A percentile compares a stretch with the other conserved stretches of the same genome.
phyloP scores from a whole-genome alignment of 345 rosid species.

The Mallotus nudiflorus region DNA sequence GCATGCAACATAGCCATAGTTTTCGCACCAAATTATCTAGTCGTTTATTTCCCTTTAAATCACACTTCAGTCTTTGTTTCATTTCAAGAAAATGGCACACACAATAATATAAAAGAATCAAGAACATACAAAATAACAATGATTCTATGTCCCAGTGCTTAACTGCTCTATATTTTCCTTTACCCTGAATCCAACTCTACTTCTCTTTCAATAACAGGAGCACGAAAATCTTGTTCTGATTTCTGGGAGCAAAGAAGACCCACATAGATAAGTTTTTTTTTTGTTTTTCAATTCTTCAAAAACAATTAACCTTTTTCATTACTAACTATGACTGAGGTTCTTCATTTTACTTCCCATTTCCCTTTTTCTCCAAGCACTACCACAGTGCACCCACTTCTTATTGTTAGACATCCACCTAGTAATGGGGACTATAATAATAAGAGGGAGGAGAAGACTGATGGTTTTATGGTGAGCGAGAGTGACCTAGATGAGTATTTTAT shows the following conservation, averaged over 20 bases:
- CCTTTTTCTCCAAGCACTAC: conserved; percentile 55
- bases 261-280: not conserved
- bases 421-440: not conserved
- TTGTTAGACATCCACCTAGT: conserved; percentile 13
- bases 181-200: conserved; percentile 49
- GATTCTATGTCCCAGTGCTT: conserved; percentile 45
- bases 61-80: not conserved
- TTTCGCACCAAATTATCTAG: no score
- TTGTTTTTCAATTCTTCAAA: conserved; percentile 10
- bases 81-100: conserved; percentile 31
- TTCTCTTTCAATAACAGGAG: not conserved
- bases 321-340: conserved; percentile 74
- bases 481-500: conserved; percentile 25
- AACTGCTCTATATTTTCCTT: no score
- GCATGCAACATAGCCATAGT: no score
- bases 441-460: no score
- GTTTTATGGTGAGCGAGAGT: conserved; percentile 16
- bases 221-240: conserved; percentile 13
- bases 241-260: conserved; percentile 12
- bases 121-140: conserved; percentile 31
- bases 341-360: conserved; percentile 47
- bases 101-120: not conserved
- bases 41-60: conserved; percentile 42
- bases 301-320: conserved; percentile 23
- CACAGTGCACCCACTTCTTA: conserved; percentile 19